Conservation (phyloP, 2,329 filamentous ascomycete genomes). For the Clonostachys chloroleuca region DNA sequence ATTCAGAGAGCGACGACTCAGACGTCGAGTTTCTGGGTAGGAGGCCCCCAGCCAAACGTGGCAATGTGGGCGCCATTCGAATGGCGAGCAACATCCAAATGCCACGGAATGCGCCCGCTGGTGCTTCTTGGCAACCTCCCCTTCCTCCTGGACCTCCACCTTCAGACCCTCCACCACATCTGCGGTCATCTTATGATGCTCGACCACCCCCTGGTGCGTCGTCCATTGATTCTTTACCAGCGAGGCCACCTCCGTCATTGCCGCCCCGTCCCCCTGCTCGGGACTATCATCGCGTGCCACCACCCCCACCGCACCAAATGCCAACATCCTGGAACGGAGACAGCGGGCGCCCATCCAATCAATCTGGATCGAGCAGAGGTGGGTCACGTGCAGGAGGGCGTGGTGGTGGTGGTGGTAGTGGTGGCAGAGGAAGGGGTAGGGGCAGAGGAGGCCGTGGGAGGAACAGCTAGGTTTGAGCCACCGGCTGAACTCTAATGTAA, state of each 20-base stretch:
- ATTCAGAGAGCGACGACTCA: conserved; percentile 42
- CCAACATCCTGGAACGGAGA: too few relatives aligned
- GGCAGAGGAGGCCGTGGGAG: conserved; percentile 4
- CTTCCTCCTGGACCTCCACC: conserved; percentile 21
- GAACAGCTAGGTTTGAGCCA: too few relatives aligned
- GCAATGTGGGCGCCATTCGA: conserved; percentile 25
- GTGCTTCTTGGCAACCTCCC: conserved; percentile 20
- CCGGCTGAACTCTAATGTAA: too few relatives aligned
- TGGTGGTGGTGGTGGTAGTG: conserved; percentile 9
- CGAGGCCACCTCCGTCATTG: background rate
- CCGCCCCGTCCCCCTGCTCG: background rate
- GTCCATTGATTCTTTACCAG: background rate
- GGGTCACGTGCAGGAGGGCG: conserved; percentile 12
- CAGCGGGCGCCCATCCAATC: too few relatives aligned
- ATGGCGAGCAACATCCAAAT: conserved; percentile 34
- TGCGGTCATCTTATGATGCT: conserved; percentile 7
- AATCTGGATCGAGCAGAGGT: conserved; percentile 7
- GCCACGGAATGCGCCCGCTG: conserved; percentile 11
- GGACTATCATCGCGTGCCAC: background rate
- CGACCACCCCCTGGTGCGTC: background rate
- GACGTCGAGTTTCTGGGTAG: conserved; percentile 36
- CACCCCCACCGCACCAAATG: background rate
- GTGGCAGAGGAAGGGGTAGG: conserved; percentile 13
- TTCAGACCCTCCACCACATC: conserved; percentile 21
- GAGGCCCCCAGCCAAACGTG: conserved; percentile 20